Conservation (phyloP, 345 rosid genomes). For the Cardamine occulta region DNA sequence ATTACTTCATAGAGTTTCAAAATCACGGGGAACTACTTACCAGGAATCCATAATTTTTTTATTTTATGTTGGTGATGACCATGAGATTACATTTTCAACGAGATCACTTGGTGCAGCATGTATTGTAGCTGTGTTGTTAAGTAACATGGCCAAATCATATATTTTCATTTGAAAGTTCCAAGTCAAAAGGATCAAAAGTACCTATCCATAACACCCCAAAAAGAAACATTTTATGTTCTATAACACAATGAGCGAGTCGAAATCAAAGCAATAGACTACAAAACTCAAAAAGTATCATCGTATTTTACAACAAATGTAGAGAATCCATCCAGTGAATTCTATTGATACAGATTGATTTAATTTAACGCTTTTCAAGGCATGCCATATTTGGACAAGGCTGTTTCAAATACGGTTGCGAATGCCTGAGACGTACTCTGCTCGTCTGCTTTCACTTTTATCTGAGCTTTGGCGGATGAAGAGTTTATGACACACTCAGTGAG, state of each 20-base stretch:
- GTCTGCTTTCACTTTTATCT: constrained; percentile 78
- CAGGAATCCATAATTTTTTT: neutral
- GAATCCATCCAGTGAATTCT: constrained; percentile 21
- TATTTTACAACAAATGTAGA: constrained; percentile 34
- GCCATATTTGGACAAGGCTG: constrained; percentile 74
- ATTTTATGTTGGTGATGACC: neutral
- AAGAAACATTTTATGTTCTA: neutral
- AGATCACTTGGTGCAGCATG: neutral
- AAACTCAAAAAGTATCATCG: constrained; percentile 22
- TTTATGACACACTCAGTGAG: constrained; percentile 89
- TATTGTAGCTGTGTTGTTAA: neutral
- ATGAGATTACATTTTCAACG: neutral
- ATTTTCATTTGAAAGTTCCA: neutral
- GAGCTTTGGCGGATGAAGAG: constrained; percentile 75
- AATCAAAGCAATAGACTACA: constrained; percentile 27
- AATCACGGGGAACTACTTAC: neutral
- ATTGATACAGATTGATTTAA: constrained; percentile 14
- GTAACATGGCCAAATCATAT: neutral
- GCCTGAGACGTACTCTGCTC: constrained; percentile 72
- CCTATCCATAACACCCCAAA: neutral
- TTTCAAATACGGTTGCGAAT: constrained; percentile 59
- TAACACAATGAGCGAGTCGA: constrained; percentile 4
- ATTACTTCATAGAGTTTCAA: neutral
- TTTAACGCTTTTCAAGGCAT: constrained; percentile 36
- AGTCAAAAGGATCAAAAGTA: neutral